phyloP scores from a whole-genome alignment of 352 stramenopile genomes.

The Globisporangium carolinianum region DNA sequence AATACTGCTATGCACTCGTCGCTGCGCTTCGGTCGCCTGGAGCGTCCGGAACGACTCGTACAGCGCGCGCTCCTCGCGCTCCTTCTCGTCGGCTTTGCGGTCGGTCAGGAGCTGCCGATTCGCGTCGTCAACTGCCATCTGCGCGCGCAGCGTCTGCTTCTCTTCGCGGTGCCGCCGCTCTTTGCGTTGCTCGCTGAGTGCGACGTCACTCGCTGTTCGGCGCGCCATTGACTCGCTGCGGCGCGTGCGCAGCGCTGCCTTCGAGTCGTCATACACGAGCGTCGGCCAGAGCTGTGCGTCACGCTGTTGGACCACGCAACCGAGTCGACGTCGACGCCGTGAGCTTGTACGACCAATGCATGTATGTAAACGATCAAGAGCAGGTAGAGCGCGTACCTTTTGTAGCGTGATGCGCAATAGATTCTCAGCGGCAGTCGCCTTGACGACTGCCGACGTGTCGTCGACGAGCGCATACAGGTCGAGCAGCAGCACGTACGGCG shows the following conservation, averaged over 20 bases:
- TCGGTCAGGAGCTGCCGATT: slow-evolving; percentile 69
- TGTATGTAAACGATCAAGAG: neutral
- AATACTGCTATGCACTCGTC: neutral
- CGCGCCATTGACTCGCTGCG: slow-evolving; percentile 57
- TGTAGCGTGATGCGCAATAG: slow-evolving; percentile 41
- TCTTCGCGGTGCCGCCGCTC: slow-evolving; percentile 56
- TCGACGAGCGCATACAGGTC: slow-evolving; percentile 59
- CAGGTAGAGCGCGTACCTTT: slow-evolving; percentile 21
- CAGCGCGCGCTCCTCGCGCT: slow-evolving; percentile 67
- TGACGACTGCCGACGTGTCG: slow-evolving; percentile 37
- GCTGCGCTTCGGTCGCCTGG: slow-evolving; percentile 14
- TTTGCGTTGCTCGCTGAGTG: slow-evolving; percentile 36
- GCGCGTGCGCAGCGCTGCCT: slow-evolving; percentile 28
- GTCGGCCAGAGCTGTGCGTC: slow-evolving; percentile 32
- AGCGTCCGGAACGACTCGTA: slow-evolving; percentile 67
- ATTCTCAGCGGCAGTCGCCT: slow-evolving; percentile 29
- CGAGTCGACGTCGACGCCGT: neutral
- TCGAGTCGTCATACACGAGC: slow-evolving; percentile 30
- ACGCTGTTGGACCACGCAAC: neutral
- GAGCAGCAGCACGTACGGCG: slow-evolving; percentile 68
- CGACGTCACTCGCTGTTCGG: slow-evolving; percentile 34
- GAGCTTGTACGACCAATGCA: neutral
- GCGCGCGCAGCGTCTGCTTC: slow-evolving; percentile 64
- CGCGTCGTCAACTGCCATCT: slow-evolving; percentile 75
- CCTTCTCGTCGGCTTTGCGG: slow-evolving; percentile 71